Evolutionary conservation across 352 stramenopile genomes (phyloP), one percentile per base, ranked within the genome.

Genomic region (Phytophthora quininea): DNA sequence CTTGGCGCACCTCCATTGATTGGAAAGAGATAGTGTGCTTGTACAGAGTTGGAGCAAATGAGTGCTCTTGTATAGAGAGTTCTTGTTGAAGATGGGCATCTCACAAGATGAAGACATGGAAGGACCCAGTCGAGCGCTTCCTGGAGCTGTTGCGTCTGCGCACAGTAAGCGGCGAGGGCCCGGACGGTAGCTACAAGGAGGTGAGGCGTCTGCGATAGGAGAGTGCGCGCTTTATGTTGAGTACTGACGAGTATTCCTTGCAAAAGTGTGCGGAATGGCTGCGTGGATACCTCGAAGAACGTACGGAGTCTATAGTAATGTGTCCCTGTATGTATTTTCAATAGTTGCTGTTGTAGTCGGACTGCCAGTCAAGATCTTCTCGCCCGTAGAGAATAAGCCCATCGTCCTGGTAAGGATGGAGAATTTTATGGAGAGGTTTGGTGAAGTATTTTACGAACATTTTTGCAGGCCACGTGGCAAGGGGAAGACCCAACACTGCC

Each of bases 401-500:
- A 82, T 99, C 12, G 86, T 99, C 2, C 62, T 99, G 46, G 93
- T 96, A 69, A 24, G 62, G 45, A 19, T 43, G 12, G 4, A 33
- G 30, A 15, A 24, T 29, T 50, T 50, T 29, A 52, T 52, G 46
- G n/a, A 52, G 15, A 52, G 27, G n/a, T 33, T 63, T 40, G 35
- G 6, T 11, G 1, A 40, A 11, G 35, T 6, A 40, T 40, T 11
- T 40, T 6, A 40, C 10, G 35, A 1, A 40, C 15, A 47, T 24
- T 27, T 47, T 9, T 67, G 14, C 43, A 90, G 81, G 78, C 77
- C 0, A 88, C 87, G 49, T 98, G 95, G 91, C 74, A 78, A 42
- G 97, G 97, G 3, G 74, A 86, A 38, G 81, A 98, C 68, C 58
- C 89, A n/a, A 75, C 79, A 33, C 81, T 98, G 40, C 93, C 95